Evolutionary conservation across 2,329 filamentous ascomycete genomes (phyloP).

Genomic region (Claviceps sp.): DNA sequence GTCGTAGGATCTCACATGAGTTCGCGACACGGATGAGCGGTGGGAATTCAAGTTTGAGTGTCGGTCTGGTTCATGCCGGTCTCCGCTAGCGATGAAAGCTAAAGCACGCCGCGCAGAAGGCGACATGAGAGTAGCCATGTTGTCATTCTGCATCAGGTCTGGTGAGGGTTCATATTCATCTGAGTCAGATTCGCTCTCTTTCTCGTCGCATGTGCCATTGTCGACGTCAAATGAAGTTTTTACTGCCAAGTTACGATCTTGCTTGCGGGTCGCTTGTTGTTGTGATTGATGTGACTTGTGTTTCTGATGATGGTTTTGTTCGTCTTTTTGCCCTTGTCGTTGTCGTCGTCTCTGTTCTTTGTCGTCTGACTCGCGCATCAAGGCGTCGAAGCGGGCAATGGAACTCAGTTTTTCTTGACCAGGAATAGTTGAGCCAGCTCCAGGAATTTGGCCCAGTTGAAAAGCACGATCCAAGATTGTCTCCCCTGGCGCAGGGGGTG

Average conservation of each 20-base stretch:
- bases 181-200: slow-evolving; percentile 20
- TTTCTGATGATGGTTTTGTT: too few relatives aligned
- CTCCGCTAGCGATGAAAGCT: slow-evolving; percentile 30
- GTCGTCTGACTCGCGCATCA: slow-evolving; percentile 49
- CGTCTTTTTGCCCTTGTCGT: too few relatives aligned
- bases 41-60: slow-evolving; percentile 16
- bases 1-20: slow-evolving; percentile 20
- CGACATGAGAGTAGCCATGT: slow-evolving; percentile 23
- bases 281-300: too few relatives aligned
- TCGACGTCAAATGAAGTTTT: slow-evolving; percentile 32
- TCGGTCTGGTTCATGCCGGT: slow-evolving; percentile 24
- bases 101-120: slow-evolving; percentile 35
- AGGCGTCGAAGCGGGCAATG: slow-evolving; percentile 49
- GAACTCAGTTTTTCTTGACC: slow-evolving; percentile 53
- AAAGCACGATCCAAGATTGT: slow-evolving; percentile 57
- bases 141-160: slow-evolving; percentile 15
- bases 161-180: slow-evolving; percentile 26
- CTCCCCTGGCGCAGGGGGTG: slow-evolving; percentile 42
- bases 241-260: slow-evolving; percentile 15
- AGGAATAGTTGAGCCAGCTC: slow-evolving; percentile 37
- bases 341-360: slow-evolving; percentile 23
- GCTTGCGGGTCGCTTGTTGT: slow-evolving; percentile 21
- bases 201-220: slow-evolving; percentile 6
- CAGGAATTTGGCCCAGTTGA: slow-evolving; percentile 48
- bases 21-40: slow-evolving; percentile 18